phyloP scores from a whole-genome alignment of 2,329 filamentous ascomycete species.

The Ophiostoma quercus region DNA sequence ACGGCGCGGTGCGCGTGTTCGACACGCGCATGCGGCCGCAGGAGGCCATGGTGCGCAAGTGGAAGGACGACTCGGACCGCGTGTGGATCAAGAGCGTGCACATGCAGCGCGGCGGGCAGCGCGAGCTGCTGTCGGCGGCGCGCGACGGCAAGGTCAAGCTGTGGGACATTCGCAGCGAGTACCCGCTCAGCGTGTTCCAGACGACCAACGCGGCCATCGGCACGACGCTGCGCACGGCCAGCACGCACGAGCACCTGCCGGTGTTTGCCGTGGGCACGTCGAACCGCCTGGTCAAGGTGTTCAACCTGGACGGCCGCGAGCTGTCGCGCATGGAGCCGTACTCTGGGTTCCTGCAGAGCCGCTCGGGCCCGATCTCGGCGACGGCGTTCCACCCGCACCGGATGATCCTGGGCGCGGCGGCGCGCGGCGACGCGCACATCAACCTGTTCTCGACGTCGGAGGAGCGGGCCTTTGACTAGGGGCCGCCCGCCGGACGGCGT shows the following conservation, averaged over 20 bases:
- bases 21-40: conserved; percentile 79
- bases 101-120: conserved; percentile 89
- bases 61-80: conserved; percentile 79
- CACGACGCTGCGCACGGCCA: conserved; percentile 69
- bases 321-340: conserved; percentile 86
- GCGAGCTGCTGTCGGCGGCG: conserved; percentile 85
- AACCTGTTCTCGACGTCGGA: conserved; percentile 69
- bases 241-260: conserved; percentile 91
- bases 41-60: conserved; percentile 90
- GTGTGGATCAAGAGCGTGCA: conserved; percentile 96
- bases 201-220: conserved; percentile 58
- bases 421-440: conserved; percentile 81
- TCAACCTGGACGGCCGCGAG: conserved; percentile 76
- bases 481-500: not conserved
- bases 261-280: conserved; percentile 94
- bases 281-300: conserved; percentile 81
- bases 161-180: conserved; percentile 91
- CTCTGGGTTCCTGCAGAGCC: conserved; percentile 77
- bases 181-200: conserved; percentile 65
- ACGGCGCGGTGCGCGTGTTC: conserved; percentile 89
- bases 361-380: conserved; percentile 74
- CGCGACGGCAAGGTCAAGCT: conserved; percentile 89
- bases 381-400: conserved; percentile 95
- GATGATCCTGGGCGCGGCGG: conserved; percentile 83
- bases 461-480: conserved; percentile 24